Evolutionary conservation across 164 flowering plant genomes (phyloP), one percentile per base, ranked within the genome.

Genomic region (Protea cynaroides): DNA sequence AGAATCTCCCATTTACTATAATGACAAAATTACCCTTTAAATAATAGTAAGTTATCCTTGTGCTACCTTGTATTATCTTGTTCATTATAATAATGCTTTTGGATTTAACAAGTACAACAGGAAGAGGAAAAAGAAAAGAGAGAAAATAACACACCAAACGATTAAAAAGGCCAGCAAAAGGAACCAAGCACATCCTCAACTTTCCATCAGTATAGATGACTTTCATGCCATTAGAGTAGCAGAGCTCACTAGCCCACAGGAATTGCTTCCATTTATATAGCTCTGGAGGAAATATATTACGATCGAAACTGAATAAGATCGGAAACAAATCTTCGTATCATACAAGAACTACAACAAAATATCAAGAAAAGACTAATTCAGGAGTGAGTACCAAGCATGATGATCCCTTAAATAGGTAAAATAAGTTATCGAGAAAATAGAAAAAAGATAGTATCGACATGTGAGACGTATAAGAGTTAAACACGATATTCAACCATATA

Each of bases 191-290:
- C n/a, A 87, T 87, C 72, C 74, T 78, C 37, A 86, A 76, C 74
- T 78, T 76, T 71, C 97, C 96, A 81, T 93, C 92, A 43, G 80
- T 11, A 62, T 81, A 90, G 80, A 79, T 74, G 36, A 90, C 71
- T 68, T 80, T 81, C 94, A 90, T 84, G 83, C 94, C 73, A 75
- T 93, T 90, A 10, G 98, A 88, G 76, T 93, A 93, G 92, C 90
- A 90, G 22, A 93, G 87, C 75, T 90, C 97, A 74, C 97, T 90
- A 51, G 98, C 97, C 98, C 98, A 93, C 24, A 90, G 68, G 64
- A 82, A 93, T 13, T 79, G 74, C 43, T 86, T 96, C 97, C 96
- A 87, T 56, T 92, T 79, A 73, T 82, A 93, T 24, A 77, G 56
- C 71, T 89, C 87, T 4, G 83, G 76, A 23, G 81, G 89, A 76